These are phyloP conservation scores for Viola odorata DNA, from an alignment of 345 rosid species.

Conservation along the genomic window DNA sequence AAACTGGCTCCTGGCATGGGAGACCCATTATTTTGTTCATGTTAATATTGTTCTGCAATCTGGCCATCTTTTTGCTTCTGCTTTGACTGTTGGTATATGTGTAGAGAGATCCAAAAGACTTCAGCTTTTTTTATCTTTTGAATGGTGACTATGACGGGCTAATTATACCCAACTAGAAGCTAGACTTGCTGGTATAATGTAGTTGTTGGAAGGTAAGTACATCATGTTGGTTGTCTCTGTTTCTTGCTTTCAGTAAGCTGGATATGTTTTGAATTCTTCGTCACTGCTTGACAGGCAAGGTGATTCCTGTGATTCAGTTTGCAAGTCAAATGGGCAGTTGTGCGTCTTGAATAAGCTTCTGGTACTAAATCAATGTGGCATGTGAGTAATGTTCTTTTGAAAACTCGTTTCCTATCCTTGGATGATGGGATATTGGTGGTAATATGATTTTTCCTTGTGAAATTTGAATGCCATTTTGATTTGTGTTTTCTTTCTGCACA, in stretches of 20 bases:
- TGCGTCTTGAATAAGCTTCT: slow-evolving; percentile 81
- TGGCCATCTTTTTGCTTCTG: background rate
- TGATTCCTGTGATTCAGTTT: slow-evolving; percentile 76
- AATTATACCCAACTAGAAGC: slow-evolving; percentile 49
- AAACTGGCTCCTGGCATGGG: background rate
- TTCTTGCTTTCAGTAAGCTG: slow-evolving; percentile 6
- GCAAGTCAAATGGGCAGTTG: slow-evolving; percentile 74
- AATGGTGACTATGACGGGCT: slow-evolving; percentile 22
- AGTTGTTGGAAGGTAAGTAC: slow-evolving; percentile 63
- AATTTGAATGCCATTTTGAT: background rate
- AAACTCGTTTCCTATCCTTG: background rate
- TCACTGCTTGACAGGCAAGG: slow-evolving; percentile 56
- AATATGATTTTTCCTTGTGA: background rate
- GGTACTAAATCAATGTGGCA: slow-evolving; percentile 79
- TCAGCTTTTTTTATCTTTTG: background rate
- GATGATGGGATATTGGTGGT: background rate
- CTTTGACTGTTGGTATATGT: background rate
- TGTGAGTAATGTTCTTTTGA: slow-evolving; percentile 36
- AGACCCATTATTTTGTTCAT: background rate
- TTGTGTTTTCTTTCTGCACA: slow-evolving; percentile 16
- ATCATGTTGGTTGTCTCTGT: slow-evolving; percentile 9
- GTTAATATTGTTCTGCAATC: background rate
- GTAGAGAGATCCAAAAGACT: background rate
- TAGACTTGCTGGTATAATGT: slow-evolving; percentile 69
- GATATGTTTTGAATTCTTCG: slow-evolving; percentile 13